Conservation (phyloP, 805 yeast genomes). For the Teunomyces gatunensis region DNA sequence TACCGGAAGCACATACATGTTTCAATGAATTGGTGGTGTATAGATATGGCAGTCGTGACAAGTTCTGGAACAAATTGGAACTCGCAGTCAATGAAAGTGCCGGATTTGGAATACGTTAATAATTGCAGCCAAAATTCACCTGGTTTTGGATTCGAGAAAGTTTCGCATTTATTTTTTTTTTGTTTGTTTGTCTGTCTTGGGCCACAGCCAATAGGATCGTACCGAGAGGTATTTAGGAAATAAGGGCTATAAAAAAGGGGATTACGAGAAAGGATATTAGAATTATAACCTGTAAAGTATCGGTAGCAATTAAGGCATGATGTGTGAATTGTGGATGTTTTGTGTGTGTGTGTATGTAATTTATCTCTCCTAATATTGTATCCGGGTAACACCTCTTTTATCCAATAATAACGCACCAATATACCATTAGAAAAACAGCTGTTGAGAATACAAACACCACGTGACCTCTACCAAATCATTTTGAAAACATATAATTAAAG, state of each 20-base stretch:
- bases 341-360: neutral
- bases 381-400: neutral
- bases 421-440: slow-evolving; percentile 1
- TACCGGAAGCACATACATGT: slow-evolving; percentile 92
- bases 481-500: slow-evolving; percentile 4
- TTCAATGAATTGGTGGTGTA: slow-evolving; percentile 84
- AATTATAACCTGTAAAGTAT: too few relatives aligned
- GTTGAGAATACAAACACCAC: neutral
- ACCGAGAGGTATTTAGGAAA: neutral
- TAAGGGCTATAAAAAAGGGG: neutral
- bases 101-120: slow-evolving; percentile 76
- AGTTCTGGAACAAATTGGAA: slow-evolving; percentile 55
- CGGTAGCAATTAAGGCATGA: neutral
- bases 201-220: neutral
- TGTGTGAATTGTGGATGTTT: neutral
- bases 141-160: too few relatives aligned
- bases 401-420: slow-evolving; percentile 1
- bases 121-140: neutral
- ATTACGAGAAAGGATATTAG: neutral
- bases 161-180: neutral
- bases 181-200: neutral
- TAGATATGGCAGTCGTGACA: slow-evolving; percentile 56
- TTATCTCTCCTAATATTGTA: neutral
- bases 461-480: slow-evolving; percentile 4
- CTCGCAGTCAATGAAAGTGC: slow-evolving; percentile 75